Percentiles rank a stretch among this genome's conserved stretches.
These are phyloP conservation scores for Haplographium delicatum DNA, from an alignment of 495 filamentous ascomycete genomes.

Conservation along the genomic window DNA sequence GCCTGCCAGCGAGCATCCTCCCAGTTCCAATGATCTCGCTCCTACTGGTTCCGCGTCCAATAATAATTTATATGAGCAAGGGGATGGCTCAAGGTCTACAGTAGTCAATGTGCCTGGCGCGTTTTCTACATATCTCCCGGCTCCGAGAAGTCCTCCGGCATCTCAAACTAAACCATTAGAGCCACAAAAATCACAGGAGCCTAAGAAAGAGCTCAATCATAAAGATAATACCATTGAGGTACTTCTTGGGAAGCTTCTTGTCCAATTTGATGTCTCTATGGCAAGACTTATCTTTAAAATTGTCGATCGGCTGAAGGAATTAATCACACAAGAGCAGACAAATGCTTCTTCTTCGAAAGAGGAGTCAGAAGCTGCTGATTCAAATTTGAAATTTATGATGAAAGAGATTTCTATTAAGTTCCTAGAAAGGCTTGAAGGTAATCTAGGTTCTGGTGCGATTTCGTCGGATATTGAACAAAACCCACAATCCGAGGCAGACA, in stretches of 20 bases:
- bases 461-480: conserved; percentile 9
- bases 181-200: neutral
- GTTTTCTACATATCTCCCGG: conserved; percentile 39
- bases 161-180: neutral
- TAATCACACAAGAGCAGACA: conserved; percentile 1
- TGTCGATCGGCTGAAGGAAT: conserved; percentile 34
- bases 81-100: conserved; percentile 29
- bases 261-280: conserved; percentile 63
- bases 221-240: conserved; percentile 44
- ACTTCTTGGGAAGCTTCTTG: conserved; percentile 47
- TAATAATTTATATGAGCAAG: conserved; percentile 22
- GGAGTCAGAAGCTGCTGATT: conserved; percentile 21
- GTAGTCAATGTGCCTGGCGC: conserved; percentile 49
- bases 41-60: conserved; percentile 6
- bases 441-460: neutral
- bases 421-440: conserved; percentile 49
- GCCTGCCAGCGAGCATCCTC: conserved; percentile 13
- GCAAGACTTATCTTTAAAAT: conserved; percentile 62
- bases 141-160: neutral
- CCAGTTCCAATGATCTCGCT: neutral
- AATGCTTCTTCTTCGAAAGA: conserved; percentile 4
- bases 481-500: conserved; percentile 38
- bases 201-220: neutral
- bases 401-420: conserved; percentile 57
- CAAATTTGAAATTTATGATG: conserved; percentile 42